These are phyloP conservation scores for Plasmodium chabaudi DNA, from an alignment of 169 alveolate genomes.

Conservation along the genomic window DNA sequence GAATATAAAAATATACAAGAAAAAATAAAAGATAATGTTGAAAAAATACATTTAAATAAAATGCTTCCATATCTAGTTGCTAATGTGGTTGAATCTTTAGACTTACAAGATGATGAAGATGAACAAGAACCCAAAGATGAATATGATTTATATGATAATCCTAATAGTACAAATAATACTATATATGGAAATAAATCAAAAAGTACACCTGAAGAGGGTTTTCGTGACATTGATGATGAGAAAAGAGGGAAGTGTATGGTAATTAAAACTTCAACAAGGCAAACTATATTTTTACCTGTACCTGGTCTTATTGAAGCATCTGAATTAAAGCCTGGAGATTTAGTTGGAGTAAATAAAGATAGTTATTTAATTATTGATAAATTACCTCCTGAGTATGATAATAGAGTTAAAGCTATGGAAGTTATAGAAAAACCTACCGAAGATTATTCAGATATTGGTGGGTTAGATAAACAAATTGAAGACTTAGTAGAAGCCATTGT, in stretches of 20 bases:
- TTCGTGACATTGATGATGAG: conserved; percentile 78
- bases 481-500: conserved; percentile 99
- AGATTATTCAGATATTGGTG: conserved; percentile 99
- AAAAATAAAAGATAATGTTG: conserved; percentile 93
- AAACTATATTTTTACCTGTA: conserved; percentile 98
- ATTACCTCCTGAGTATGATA: conserved; percentile 99
- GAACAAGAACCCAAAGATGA: conserved; percentile 52
- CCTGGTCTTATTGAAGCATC: conserved; percentile 97
- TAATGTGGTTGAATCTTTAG: conserved; percentile 94
- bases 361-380: conserved; percentile 97
- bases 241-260: conserved; percentile 91
- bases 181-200: neutral
- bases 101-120: conserved; percentile 71
- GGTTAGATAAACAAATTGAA: conserved; percentile 99
- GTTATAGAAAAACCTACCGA: conserved; percentile 99
- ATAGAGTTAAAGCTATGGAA: conserved; percentile 99
- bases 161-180: neutral
- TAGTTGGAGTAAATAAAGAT: conserved; percentile 99
- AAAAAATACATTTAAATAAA: conserved; percentile 95
- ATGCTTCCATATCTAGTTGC: conserved; percentile 99
- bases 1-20: conserved; percentile 90
- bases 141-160: conserved; percentile 48
- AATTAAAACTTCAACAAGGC: conserved; percentile 94
- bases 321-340: conserved; percentile 95
- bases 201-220: conserved; percentile 22